A percentile compares a stretch with the other conserved stretches of the same genome.
These are phyloP conservation scores for Tremellales sp. DNA, from an alignment of 1,284 basidiomycete genomes.

Conservation along the genomic window DNA sequence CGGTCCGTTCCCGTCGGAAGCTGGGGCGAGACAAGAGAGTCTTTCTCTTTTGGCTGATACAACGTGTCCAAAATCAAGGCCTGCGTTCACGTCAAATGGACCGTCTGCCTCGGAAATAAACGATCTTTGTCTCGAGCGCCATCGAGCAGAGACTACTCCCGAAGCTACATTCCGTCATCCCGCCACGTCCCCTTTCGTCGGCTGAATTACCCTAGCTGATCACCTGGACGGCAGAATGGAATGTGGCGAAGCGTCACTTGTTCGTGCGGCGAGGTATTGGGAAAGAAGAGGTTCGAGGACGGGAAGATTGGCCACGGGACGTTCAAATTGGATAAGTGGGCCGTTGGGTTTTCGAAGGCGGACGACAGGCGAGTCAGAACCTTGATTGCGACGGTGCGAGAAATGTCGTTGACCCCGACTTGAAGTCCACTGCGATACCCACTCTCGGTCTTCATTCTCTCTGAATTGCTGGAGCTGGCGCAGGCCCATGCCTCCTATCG, in stretches of 20 bases:
- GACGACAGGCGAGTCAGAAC: constrained; percentile 50
- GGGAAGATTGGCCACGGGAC: constrained; percentile 45
- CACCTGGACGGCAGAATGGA: constrained; percentile 52
- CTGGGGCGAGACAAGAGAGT: constrained; percentile 43
- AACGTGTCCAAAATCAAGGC: constrained; percentile 69
- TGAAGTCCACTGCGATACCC: constrained; percentile 62
- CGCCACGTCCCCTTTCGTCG: constrained; percentile 48
- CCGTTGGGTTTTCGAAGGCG: constrained; percentile 66
- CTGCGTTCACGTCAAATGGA: constrained; percentile 13
- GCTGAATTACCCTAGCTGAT: no score
- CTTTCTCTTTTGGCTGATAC: constrained; percentile 75
- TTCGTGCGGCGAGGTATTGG: constrained; percentile 70
- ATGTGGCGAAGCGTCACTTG: constrained; percentile 66
- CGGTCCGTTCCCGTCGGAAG: no score
- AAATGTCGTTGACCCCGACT: not conserved
- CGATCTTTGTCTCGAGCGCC: constrained; percentile 52
- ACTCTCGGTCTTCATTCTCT: constrained; percentile 73
- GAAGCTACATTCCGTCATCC: constrained; percentile 57
- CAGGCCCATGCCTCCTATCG: constrained; percentile 85
- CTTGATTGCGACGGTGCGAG: constrained; percentile 1
- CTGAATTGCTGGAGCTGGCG: constrained; percentile 80
- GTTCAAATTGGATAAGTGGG: constrained; percentile 68
- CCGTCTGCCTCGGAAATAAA: constrained; percentile 17
- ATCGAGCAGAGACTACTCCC: constrained; percentile 78
- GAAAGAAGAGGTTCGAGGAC: constrained; percentile 55